Base-by-base conservation (phyloP, 257 asterid species). In the Primulina huaijiensis region DNA sequence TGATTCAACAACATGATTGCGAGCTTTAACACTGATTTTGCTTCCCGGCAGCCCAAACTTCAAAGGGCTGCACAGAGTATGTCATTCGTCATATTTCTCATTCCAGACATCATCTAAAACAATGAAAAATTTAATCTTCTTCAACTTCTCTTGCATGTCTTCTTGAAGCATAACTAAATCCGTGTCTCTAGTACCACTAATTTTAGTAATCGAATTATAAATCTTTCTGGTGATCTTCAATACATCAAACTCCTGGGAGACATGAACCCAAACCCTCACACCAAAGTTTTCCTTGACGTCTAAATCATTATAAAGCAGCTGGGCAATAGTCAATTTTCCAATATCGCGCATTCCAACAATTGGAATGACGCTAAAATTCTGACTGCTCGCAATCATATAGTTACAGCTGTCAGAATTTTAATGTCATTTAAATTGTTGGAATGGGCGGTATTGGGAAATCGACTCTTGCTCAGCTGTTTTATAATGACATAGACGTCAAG, bases 101-200 rank as follows among this genome's bases (percentile, higher is more conserved):
- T 63, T 59, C 80, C 80, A 76, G 6, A 76, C 12, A 58, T 76
- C 76, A 71, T 76, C 80, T 0, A 76, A 5, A 23, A 76, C 76
- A 34, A 76, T 6, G 1, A 76, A 58, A 43, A 76, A 63, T n/a
- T 34, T 58, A 20, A 33, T 58, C 0, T 62, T 69, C 2, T 19
- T 11, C 0, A 76, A 16, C 17, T 6, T 70, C 8, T 71, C 80
- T 57, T 57, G 59, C 20, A 76, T 21, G n/a, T 38, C 21, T 35
- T 58, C 8, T 10, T 72, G 76, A 69, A 69, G 57, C 29, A 2
- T 69, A 1, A 21, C 14, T 19, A 69, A 27, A 60, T 30, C 60
- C 19, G 0, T 60, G 6, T 11, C 19, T 20, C 11, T 53, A 10
- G 33, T 30, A 30, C 20, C 33, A 5, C 1, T 0, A 1, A 1